phyloP scores from a whole-genome alignment of 768 basidiomycete species.

The Mrakia frigida region DNA sequence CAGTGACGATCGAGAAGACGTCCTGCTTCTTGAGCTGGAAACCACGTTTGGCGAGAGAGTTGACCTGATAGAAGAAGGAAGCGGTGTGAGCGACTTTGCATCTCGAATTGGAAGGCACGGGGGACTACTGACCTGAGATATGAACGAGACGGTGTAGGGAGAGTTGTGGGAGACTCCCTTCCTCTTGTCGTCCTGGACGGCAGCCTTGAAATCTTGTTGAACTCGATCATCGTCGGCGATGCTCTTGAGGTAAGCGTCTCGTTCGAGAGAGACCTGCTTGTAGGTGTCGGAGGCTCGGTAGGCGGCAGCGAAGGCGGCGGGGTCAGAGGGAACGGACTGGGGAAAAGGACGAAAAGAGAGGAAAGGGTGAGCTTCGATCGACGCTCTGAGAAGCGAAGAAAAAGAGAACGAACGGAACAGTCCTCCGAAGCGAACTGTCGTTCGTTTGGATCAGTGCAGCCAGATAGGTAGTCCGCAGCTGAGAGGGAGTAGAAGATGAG shows the following conservation, averaged over 20 bases:
- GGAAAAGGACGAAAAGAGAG: background rate
- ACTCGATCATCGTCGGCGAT: slow-evolving; percentile 25
- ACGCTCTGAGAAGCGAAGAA: background rate
- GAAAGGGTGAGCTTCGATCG: background rate
- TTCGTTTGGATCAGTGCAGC: slow-evolving; percentile 66
- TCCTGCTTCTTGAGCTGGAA: slow-evolving; percentile 66
- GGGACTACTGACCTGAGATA: too few species aligned
- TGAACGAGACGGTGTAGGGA: slow-evolving; percentile 76
- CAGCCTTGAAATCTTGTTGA: slow-evolving; percentile 68
- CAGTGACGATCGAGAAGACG: slow-evolving; percentile 38
- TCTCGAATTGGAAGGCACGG: too few species aligned
- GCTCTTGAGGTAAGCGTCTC: slow-evolving; percentile 52
- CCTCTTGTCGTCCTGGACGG: slow-evolving; percentile 71
- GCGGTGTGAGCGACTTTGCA: too few species aligned
- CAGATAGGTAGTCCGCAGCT: slow-evolving; percentile 72
- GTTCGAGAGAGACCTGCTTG: slow-evolving; percentile 48
- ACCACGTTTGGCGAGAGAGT: slow-evolving; percentile 63
- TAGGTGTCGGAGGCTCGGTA: slow-evolving; percentile 54
- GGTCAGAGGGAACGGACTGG: slow-evolving; percentile 60
- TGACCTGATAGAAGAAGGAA: slow-evolving; percentile 66
- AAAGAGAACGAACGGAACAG: background rate
- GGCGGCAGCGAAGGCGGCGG: slow-evolving; percentile 61
- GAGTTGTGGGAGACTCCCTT: slow-evolving; percentile 69
- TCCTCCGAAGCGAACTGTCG: slow-evolving; percentile 62
- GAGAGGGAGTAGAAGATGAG: background rate